Evolutionary conservation across 2,329 filamentous ascomycete species (phyloP), one percentile per base, ranked within the genome.

Genomic region (Colletotrichum caudatum): DNA sequence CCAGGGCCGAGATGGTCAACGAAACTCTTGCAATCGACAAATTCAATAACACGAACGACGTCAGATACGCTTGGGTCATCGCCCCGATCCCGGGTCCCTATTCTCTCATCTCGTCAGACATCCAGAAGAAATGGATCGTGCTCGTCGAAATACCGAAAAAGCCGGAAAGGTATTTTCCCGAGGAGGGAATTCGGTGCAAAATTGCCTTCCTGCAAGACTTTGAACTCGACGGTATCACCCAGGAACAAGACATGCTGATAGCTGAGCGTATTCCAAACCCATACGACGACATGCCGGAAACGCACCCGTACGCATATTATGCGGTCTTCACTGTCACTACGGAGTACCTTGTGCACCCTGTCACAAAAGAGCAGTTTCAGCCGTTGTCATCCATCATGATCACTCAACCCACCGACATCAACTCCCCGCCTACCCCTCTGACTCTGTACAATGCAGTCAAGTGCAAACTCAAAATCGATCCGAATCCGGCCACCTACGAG

Each of bases 101-200:
- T 9, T 64, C 58, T 1, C 58, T 72, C 8, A 56, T 72, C 16
- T 63, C 33, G 9, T 72, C 69, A 3, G 69, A 72, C 16, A 23
- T 72, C 6, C 65, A 72, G n/a, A 64, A 29, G 16, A n/a, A 54
- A n/a, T 72, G 69, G 69, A 56, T 72, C 20, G 69, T 72, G 2
- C 65, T 72, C 9, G 48, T 64, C 1, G 64, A 62, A 2, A 12
- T 57, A 1, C 66, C 67, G 1, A 23, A 7, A 2, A 57, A 35
- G 3, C 61, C 58, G 9, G 61, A 70, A 18, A 23, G 59, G 5
- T 35, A 29, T 37, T 72, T 72, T 9, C 70, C 66, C 2, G 44
- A 59, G 18, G 70, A 70, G n/a, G 67, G 63, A 35, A 50, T 62
- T 7, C 51, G 48, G 16, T 72, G 70, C 50, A 23, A 20, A 3